Evolutionary conservation across 805 yeast genomes (phyloP).

Genomic region (Candida maesae): DNA sequence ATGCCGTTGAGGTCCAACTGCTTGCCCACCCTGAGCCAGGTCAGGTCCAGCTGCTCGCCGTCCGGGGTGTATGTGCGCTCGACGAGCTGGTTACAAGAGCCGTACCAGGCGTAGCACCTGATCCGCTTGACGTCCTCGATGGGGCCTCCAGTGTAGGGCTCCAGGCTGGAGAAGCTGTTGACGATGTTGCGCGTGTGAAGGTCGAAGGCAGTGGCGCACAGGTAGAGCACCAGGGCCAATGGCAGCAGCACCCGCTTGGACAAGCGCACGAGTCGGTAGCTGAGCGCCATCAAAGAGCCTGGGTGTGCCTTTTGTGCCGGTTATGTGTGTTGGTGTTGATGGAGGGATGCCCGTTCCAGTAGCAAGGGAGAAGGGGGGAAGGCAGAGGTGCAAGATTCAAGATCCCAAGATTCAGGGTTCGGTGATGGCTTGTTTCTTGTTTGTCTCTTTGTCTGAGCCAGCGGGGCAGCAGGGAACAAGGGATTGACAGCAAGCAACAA

Average conservation of each 20-base stretch:
- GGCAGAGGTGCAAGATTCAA: too few species aligned
- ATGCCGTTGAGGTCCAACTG: conserved; percentile 23
- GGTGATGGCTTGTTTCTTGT: too few species aligned
- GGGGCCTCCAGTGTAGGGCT: conserved; percentile 28
- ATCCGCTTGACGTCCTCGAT: conserved; percentile 30
- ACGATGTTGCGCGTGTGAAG: conserved; percentile 22
- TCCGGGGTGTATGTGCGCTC: conserved; percentile 7
- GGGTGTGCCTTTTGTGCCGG: too few species aligned
- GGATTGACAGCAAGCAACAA: too few species aligned
- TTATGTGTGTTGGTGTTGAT: background rate
- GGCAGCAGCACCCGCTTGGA: conserved; percentile 19
- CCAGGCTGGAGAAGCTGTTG: conserved; percentile 13
- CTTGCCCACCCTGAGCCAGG: conserved; percentile 27
- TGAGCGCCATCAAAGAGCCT: conserved; percentile 8
- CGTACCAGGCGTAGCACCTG: conserved; percentile 30
- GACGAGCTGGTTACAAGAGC: conserved; percentile 26
- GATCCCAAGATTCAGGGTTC: too few species aligned
- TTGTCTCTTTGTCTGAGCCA: too few species aligned
- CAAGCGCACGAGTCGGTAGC: conserved; percentile 9
- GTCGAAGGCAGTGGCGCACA: conserved; percentile 15
- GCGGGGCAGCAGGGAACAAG: too few species aligned
- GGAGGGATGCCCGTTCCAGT: too few species aligned
- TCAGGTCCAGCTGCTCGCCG: conserved; percentile 7
- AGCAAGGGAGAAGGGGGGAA: too few species aligned
- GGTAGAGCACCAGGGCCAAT: conserved; percentile 8